Evolutionary conservation across 1,139 yeast genomes (phyloP).

Genomic region (Pneumocystis murina): DNA sequence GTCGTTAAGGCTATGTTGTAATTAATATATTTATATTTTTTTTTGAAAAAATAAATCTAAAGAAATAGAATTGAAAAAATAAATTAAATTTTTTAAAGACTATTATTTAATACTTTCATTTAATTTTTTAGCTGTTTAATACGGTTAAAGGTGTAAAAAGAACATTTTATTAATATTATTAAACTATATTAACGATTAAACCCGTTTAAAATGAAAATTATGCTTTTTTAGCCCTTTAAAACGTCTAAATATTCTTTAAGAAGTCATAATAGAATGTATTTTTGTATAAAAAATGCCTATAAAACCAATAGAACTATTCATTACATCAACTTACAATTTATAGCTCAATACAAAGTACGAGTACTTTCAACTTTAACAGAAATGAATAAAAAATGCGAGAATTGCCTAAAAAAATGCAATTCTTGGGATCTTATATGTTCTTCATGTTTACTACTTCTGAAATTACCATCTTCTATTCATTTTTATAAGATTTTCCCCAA

Average conservation of each 20-base stretch:
- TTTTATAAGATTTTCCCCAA: not conserved
- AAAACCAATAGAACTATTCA: not conserved
- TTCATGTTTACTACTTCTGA: not conserved
- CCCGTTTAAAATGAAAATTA: not conserved
- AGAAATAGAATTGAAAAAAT: not conserved
- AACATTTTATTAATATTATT: not conserved
- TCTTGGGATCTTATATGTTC: not conserved
- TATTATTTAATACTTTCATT: not conserved
- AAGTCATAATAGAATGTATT: not conserved
- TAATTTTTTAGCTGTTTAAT: not conserved
- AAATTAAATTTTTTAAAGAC: not conserved
- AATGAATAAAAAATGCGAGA: not conserved
- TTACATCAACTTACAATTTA: not conserved
- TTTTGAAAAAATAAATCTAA: not conserved
- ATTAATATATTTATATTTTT: not conserved
- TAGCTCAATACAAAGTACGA: not conserved
- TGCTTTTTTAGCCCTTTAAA: not conserved
- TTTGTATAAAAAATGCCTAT: not conserved
- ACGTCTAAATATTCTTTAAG: not conserved
- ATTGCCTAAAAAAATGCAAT: not conserved
- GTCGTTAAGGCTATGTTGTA: not conserved
- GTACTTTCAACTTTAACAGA: not conserved
- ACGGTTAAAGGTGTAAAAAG: not conserved
- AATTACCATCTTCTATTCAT: not conserved
- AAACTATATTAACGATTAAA: not conserved